These are phyloP conservation scores for Acacia pycnantha DNA, from an alignment of 331 rosid genomes.

Conservation along the genomic window DNA sequence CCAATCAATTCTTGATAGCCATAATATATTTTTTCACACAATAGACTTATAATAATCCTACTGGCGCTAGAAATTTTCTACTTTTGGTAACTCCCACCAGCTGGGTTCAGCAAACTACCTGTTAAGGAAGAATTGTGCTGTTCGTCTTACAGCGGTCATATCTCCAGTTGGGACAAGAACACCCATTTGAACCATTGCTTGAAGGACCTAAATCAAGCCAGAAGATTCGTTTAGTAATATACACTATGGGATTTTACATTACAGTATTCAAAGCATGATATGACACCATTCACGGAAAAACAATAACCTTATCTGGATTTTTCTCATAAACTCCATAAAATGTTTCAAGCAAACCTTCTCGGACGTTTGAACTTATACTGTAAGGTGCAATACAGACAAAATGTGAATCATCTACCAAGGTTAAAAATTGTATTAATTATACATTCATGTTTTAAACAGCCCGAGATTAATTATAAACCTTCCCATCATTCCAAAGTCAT, in stretches of 20 bases:
- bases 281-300: constrained; percentile 13
- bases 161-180: constrained; percentile 95
- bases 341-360: constrained; percentile 92
- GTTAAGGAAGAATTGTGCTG: constrained; percentile 71
- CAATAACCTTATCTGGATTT: constrained; percentile 85
- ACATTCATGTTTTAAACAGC: constrained; percentile 1
- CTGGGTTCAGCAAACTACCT: constrained; percentile 51
- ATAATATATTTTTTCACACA: not conserved
- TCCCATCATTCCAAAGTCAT: constrained; percentile 99
- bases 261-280: not conserved
- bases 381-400: constrained; percentile 18
- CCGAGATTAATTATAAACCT: constrained; percentile 56
- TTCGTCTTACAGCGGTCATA: constrained; percentile 80
- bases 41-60: not conserved
- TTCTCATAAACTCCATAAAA: constrained; percentile 97
- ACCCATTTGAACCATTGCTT: constrained; percentile 98
- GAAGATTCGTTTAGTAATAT: not conserved
- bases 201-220: constrained; percentile 71
- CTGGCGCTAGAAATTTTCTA: not conserved
- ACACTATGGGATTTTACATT: not conserved
- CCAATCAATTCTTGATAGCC: not conserved
- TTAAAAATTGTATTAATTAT: not conserved
- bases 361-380: constrained; percentile 91
- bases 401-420: constrained; percentile 9
- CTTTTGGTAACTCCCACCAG: not conserved